These are phyloP conservation scores for Striga asiatica DNA, from an alignment of 257 asterid species.

Conservation along the genomic window DNA sequence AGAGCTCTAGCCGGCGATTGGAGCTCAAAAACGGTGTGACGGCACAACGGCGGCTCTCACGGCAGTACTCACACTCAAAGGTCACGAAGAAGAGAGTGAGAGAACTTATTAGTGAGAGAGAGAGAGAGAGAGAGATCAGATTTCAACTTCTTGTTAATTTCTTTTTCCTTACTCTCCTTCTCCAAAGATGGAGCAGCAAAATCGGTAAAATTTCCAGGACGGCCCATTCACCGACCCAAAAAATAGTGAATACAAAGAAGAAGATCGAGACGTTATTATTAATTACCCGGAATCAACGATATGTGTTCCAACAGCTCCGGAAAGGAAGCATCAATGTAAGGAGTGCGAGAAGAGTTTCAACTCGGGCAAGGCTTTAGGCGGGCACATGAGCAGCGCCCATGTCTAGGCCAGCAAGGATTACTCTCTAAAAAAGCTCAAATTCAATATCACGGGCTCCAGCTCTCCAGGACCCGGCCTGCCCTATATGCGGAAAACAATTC, in stretches of 20 bases:
- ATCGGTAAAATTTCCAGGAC: neutral
- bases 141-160: too few relatives aligned
- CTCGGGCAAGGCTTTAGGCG: conserved; percentile 75
- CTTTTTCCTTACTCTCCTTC: neutral
- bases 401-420: conserved; percentile 46
- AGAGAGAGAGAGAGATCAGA: too few relatives aligned
- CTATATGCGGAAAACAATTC: conserved; percentile 25
- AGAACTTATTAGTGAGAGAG: too few relatives aligned
- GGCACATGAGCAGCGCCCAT: conserved; percentile 74
- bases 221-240: too few relatives aligned
- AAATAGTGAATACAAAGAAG: neutral
- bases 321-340: conserved; percentile 29
- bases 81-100: too few relatives aligned
- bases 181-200: neutral
- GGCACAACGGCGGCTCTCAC: too few relatives aligned
- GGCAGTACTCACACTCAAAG: too few relatives aligned
- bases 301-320: too few relatives aligned
- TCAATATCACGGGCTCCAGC: neutral
- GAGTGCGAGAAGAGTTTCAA: conserved; percentile 34
- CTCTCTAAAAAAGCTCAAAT: conserved; percentile 16
- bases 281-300: too few relatives aligned
- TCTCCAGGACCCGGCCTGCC: neutral
- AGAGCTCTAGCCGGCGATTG: too few relatives aligned
- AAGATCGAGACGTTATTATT: conserved; percentile 2
- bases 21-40: too few relatives aligned